A percentile compares a stretch with the other conserved stretches of the same genome.
Conservation (phyloP, 2,329 filamentous ascomycete genomes). For the Exutisphaerella laricina region DNA sequence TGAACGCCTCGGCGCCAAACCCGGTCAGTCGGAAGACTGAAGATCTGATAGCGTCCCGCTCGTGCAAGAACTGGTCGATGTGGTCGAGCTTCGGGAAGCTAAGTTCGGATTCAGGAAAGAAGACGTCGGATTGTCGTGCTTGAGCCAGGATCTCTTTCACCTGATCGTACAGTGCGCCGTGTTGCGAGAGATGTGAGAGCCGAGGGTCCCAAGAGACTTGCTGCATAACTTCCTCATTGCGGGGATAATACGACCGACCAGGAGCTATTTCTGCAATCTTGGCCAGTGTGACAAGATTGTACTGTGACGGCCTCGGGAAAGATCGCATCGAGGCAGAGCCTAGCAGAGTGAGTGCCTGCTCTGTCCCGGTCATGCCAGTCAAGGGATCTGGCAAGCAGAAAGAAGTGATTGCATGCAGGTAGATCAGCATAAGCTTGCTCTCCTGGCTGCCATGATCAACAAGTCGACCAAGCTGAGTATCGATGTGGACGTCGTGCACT, state of each 20-base stretch:
- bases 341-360: constrained; percentile 42
- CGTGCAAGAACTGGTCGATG: constrained; percentile 19
- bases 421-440: constrained; percentile 35
- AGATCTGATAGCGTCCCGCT: constrained; percentile 30
- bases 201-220: constrained; percentile 38
- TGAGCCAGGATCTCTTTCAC: constrained; percentile 29
- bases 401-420: constrained; percentile 57
- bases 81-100: constrained; percentile 5
- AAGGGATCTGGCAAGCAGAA: constrained; percentile 53
- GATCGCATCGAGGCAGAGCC: constrained; percentile 19
- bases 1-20: constrained; percentile 33
- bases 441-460: constrained; percentile 48
- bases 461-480: constrained; percentile 54
- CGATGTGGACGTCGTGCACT: constrained; percentile 50
- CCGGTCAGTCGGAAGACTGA: constrained; percentile 28
- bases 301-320: constrained; percentile 21
- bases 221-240: constrained; percentile 40
- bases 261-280: constrained; percentile 34
- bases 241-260: constrained; percentile 41
- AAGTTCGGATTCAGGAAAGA: constrained; percentile 11
- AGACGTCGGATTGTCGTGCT: constrained; percentile 10
- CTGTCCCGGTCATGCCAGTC: constrained; percentile 54
- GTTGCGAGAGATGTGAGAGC: constrained; percentile 39
- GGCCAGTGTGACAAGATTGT: constrained; percentile 21
- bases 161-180: constrained; percentile 31